These are phyloP conservation scores for Phytophthora pisi DNA, from an alignment of 352 stramenopile species.

Conservation along the genomic window DNA sequence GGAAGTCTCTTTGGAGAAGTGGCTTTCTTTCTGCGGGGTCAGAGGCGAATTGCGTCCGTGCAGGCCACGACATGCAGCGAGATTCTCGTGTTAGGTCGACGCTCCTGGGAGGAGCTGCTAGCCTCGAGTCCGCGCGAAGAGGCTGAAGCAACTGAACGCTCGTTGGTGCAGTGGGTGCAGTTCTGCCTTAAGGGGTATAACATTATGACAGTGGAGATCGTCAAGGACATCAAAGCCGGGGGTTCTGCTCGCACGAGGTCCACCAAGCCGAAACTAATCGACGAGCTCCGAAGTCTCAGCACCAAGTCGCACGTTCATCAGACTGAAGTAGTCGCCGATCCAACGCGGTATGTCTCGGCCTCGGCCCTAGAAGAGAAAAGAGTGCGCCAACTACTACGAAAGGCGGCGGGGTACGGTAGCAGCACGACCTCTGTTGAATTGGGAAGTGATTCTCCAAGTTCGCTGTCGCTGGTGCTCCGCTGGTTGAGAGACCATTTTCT, in stretches of 20 bases:
- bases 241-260: slow-evolving; percentile 6
- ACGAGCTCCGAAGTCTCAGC: slow-evolving; percentile 41
- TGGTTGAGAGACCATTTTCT: slow-evolving; percentile 19
- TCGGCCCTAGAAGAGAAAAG: slow-evolving; percentile 47
- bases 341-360: slow-evolving; percentile 29
- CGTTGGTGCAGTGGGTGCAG: slow-evolving; percentile 60
- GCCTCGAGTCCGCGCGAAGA: slow-evolving; percentile 50
- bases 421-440: neutral
- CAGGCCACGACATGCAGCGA: slow-evolving; percentile 71
- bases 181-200: slow-evolving; percentile 74
- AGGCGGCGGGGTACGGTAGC: slow-evolving; percentile 24
- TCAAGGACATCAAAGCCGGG: slow-evolving; percentile 69
- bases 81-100: slow-evolving; percentile 57
- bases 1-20: slow-evolving; percentile 78
- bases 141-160: slow-evolving; percentile 40
- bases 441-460: neutral
- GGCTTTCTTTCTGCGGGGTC: slow-evolving; percentile 69
- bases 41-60: slow-evolving; percentile 66
- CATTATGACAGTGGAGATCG: slow-evolving; percentile 72
- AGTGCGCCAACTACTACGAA: slow-evolving; percentile 45
- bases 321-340: slow-evolving; percentile 2
- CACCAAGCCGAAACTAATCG: slow-evolving; percentile 43
- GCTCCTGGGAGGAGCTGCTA: slow-evolving; percentile 58
- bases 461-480: neutral
- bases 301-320: neutral